Percentiles rank a stretch among this genome's conserved stretches.
Evolutionary conservation across 2,329 filamentous ascomycete species (phyloP).

Genomic region (Pseudocercospora pini-densiflorae): DNA sequence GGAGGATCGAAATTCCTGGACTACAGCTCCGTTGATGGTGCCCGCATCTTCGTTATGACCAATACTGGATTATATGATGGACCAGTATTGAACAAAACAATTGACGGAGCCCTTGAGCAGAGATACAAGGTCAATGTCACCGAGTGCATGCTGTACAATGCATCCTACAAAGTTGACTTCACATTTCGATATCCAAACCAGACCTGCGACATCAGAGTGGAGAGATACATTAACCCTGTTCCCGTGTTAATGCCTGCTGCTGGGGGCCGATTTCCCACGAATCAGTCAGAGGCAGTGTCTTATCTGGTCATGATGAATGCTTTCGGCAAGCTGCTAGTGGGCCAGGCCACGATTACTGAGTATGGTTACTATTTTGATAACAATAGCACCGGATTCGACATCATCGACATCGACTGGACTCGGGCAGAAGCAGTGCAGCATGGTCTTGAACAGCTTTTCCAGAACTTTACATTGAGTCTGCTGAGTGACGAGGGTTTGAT

Average conservation of each 20-base stretch:
- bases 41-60: neutral
- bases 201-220: neutral
- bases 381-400: neutral
- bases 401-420: neutral
- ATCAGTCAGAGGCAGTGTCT: neutral
- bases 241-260: neutral
- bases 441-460: neutral
- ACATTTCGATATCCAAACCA: slow-evolving; percentile 5
- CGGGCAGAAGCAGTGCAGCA: neutral
- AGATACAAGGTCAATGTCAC: neutral
- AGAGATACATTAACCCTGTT: neutral
- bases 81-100: no score
- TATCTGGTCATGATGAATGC: neutral
- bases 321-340: neutral
- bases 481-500: neutral
- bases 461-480: neutral
- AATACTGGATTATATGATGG: no score
- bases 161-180: slow-evolving; percentile 1
- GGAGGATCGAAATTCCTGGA: neutral
- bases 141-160: slow-evolving; percentile 1
- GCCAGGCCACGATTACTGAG: neutral
- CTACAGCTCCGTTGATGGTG: neutral
- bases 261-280: neutral
- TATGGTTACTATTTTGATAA: neutral
- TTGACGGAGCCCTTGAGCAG: neutral